These are phyloP conservation scores for Taphrina sp. DNA, from an alignment of 1,139 yeast species.

Conservation along the genomic window DNA sequence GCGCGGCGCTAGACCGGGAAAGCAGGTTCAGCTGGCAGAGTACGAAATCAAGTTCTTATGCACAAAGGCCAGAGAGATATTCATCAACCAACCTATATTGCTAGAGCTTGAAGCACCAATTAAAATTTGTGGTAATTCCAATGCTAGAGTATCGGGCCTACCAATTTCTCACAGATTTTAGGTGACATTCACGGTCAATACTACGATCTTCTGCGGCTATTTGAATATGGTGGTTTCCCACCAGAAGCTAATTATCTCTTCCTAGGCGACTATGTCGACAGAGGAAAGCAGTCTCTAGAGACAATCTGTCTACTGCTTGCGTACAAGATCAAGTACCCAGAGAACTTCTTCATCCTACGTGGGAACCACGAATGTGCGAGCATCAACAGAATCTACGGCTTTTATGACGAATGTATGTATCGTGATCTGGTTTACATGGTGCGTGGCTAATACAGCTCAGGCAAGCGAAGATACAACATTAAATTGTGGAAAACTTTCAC, in stretches of 20 bases:
- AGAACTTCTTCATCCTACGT: constrained; percentile 88
- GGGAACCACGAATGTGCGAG: constrained; percentile 98
- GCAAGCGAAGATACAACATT: constrained; percentile 87
- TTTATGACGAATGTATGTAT: constrained; percentile 82
- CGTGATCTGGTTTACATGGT: no score
- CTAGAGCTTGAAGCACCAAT: constrained; percentile 96
- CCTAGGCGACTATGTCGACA: constrained; percentile 94
- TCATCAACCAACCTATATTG: constrained; percentile 94
- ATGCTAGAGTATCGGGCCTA: no score
- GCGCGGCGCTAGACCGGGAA: constrained; percentile 97
- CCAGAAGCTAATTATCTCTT: constrained; percentile 97
- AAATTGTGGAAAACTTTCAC: constrained; percentile 98
- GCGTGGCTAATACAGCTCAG: no score
- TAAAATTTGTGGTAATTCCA: constrained; percentile 61
- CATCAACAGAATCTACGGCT: constrained; percentile 93
- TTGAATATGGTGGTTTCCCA: constrained; percentile 97
- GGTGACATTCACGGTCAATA: constrained; percentile 99
- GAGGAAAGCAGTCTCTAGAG: constrained; percentile 95
- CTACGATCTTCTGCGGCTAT: constrained; percentile 87
- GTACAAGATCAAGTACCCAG: constrained; percentile 95
- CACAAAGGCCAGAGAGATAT: constrained; percentile 95
- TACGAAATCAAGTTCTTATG: constrained; percentile 93
- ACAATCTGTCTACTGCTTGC: constrained; percentile 90
- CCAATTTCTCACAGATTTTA: constrained; percentile 34
- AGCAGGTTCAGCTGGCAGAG: constrained; percentile 89